These are phyloP conservation scores for Amylocystis lapponica DNA, from an alignment of 768 basidiomycete genomes.

Conservation along the genomic window DNA sequence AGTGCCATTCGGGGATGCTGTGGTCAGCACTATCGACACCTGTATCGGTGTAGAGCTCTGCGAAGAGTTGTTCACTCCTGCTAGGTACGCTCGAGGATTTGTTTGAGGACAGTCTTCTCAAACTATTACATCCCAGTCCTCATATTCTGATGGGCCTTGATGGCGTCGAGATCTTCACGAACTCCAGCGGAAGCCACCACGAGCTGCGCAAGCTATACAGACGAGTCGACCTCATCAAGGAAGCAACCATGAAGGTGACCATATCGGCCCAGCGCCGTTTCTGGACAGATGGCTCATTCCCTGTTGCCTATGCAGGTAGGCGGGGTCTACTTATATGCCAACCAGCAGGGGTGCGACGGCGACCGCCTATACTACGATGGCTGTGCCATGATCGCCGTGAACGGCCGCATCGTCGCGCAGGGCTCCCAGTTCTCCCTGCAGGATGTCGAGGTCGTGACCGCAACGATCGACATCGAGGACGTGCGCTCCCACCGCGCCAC, in stretches of 20 bases:
- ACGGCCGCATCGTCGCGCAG: conserved; percentile 89
- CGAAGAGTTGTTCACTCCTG: conserved; percentile 96
- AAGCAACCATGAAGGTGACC: conserved; percentile 87
- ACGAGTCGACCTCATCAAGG: conserved; percentile 91
- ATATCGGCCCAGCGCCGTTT: background rate
- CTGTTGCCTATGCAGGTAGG: conserved; percentile 56
- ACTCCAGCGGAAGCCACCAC: conserved; percentile 97
- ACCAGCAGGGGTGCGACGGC: conserved; percentile 98
- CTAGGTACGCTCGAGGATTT: conserved; percentile 49
- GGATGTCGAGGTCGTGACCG: conserved; percentile 94
- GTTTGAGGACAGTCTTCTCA: background rate
- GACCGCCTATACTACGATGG: conserved; percentile 98
- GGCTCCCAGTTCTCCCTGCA: conserved; percentile 94
- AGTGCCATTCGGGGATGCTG: conserved; percentile 94
- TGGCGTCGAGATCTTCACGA: conserved; percentile 98
- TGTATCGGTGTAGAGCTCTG: conserved; percentile 97
- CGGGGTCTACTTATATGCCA: conserved; percentile 95
- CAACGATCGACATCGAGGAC: conserved; percentile 95
- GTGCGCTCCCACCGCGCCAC: conserved; percentile 84
- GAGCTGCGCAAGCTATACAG: conserved; percentile 94
- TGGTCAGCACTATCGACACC: conserved; percentile 89
- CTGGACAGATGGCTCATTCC: background rate
- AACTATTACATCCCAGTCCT: conserved; percentile 49
- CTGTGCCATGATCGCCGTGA: conserved; percentile 92
- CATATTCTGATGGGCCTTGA: conserved; percentile 98